A percentile compares a stretch with the other conserved stretches of the same genome.
phyloP scores from a whole-genome alignment of 1,139 yeast species.

The Diutina siamensis region DNA sequence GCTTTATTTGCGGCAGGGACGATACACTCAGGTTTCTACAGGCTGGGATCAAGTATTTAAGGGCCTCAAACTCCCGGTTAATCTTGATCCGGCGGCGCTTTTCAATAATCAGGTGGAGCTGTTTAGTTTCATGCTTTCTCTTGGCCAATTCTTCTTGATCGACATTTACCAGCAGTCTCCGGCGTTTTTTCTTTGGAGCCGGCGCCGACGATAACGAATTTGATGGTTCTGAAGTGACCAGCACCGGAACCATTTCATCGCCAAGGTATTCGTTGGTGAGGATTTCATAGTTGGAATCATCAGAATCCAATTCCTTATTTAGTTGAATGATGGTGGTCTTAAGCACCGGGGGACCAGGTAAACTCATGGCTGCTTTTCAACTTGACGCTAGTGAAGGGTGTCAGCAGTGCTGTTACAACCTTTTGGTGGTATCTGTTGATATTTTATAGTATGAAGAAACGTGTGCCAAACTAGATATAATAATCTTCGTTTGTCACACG shows the following conservation, averaged over 20 bases:
- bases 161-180: conserved; percentile 34
- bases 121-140: conserved; percentile 44
- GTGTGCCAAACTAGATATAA: not conserved
- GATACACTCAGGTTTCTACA: conserved; percentile 36
- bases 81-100: conserved; percentile 68
- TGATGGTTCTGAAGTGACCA: not conserved
- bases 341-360: conserved; percentile 51
- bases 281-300: conserved; percentile 31
- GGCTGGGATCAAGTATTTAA: conserved; percentile 69
- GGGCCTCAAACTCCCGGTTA: conserved; percentile 74
- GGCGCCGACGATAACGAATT: not conserved
- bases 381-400: too few species aligned
- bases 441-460: not conserved
- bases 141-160: conserved; percentile 45
- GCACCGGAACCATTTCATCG: not conserved
- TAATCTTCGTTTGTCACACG: conserved; percentile 5
- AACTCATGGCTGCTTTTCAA: conserved; percentile 3
- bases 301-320: conserved; percentile 35
- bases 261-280: conserved; percentile 25
- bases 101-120: conserved; percentile 70
- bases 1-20: conserved; percentile 12
- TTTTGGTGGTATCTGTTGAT: not conserved
- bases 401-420: not conserved
- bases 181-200: conserved; percentile 23
- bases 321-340: conserved; percentile 53